Evolutionary conservation across 2,329 filamentous ascomycete genomes (phyloP).

Genomic region (Diaporthe amygdali): DNA sequence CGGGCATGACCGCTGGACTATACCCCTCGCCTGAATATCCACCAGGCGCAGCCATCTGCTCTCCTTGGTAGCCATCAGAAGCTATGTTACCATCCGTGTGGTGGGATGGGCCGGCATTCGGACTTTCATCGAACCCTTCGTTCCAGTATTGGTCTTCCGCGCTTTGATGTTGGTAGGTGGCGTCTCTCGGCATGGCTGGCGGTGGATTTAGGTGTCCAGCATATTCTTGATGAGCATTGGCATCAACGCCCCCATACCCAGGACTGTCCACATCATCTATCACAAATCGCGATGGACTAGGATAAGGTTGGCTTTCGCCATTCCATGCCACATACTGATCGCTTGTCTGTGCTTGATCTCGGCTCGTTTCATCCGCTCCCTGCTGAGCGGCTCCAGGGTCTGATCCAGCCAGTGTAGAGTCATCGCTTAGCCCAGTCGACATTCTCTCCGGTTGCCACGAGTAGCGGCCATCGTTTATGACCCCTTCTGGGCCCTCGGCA

Average conservation of each 20-base stretch:
- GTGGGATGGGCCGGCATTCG: background rate
- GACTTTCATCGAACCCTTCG: background rate
- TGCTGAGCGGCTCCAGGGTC: background rate
- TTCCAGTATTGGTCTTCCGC: background rate
- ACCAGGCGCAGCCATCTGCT: background rate
- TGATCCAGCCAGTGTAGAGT: constrained; percentile 4
- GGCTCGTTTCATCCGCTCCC: background rate
- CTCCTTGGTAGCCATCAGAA: background rate
- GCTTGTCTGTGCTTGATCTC: background rate
- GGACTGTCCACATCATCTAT: constrained; percentile 19
- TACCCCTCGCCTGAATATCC: constrained; percentile 1
- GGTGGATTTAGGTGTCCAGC: background rate
- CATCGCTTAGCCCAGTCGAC: constrained; percentile 8
- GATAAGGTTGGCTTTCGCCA: background rate
- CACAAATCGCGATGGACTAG: constrained; percentile 7
- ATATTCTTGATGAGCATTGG: background rate
- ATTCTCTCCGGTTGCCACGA: constrained; percentile 22
- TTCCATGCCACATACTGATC: background rate
- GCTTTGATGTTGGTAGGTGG: background rate
- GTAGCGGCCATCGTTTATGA: background rate
- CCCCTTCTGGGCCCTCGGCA: background rate
- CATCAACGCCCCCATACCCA: background rate
- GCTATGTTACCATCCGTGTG: no score
- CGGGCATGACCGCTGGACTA: constrained; percentile 6
- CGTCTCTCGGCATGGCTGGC: background rate